Evolutionary conservation across 371 early-diverging fungal species (phyloP).

Genomic region (Rhizopus sp.): DNA sequence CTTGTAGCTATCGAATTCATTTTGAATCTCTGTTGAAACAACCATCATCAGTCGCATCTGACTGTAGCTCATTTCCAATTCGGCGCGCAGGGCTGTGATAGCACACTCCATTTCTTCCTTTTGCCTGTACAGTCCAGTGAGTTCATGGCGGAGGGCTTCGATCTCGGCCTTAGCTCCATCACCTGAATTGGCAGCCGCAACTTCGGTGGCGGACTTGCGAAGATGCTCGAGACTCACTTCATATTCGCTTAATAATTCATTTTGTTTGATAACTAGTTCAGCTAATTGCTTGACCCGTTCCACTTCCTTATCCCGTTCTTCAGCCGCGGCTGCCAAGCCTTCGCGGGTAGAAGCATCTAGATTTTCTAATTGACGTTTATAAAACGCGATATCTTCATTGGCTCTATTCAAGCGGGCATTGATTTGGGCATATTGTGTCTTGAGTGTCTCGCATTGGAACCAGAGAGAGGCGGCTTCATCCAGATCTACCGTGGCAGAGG

Average conservation of each 20-base stretch:
- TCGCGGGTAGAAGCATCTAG: slow-evolving; percentile 7
- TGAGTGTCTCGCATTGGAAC: slow-evolving; percentile 28
- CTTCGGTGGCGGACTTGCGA: slow-evolving; percentile 9
- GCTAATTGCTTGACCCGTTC: slow-evolving; percentile 18
- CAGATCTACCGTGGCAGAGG: neutral
- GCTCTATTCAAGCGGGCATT: slow-evolving; percentile 19
- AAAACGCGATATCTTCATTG: slow-evolving; percentile 22
- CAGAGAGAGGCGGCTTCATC: slow-evolving; percentile 24
- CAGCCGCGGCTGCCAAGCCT: slow-evolving; percentile 7
- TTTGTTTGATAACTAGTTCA: slow-evolving; percentile 26
- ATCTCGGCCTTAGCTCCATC: slow-evolving; percentile 14
- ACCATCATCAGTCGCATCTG: slow-evolving; percentile 36
- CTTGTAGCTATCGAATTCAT: slow-evolving; percentile 28
- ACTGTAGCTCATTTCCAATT: slow-evolving; percentile 29
- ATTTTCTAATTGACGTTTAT: slow-evolving; percentile 23
- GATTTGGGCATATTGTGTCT: slow-evolving; percentile 26
- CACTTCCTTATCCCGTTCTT: slow-evolving; percentile 24
- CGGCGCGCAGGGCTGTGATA: slow-evolving; percentile 23
- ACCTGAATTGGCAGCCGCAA: neutral
- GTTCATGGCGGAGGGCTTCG: slow-evolving; percentile 19
- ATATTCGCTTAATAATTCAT: slow-evolving; percentile 16
- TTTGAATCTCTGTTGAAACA: slow-evolving; percentile 37
- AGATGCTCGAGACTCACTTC: slow-evolving; percentile 16
- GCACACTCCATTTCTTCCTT: slow-evolving; percentile 22
- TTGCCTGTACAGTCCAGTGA: slow-evolving; percentile 13